These are phyloP conservation scores for Phytopythium mirpurense DNA, from an alignment of 352 stramenopile genomes.

Conservation along the genomic window DNA sequence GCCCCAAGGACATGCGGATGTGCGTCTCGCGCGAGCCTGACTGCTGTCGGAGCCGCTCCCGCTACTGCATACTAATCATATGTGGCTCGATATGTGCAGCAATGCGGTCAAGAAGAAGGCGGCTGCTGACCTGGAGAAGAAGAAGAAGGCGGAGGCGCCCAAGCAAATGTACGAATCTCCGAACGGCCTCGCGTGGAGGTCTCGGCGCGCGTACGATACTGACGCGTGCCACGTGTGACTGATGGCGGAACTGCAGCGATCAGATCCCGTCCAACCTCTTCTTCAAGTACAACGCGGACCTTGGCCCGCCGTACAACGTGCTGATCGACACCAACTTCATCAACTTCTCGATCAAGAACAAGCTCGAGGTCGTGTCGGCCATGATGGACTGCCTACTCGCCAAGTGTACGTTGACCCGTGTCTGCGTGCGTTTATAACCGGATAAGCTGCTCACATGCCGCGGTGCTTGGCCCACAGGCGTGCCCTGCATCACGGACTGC, in stretches of 20 bases:
- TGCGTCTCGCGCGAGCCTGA: conserved; percentile 35
- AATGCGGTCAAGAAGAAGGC: conserved; percentile 77
- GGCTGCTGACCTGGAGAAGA: conserved; percentile 79
- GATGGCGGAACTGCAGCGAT: conserved; percentile 51
- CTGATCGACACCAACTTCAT: conserved; percentile 99
- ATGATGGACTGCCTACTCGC: conserved; percentile 99
- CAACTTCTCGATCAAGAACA: conserved; percentile 99
- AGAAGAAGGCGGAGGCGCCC: conserved; percentile 86
- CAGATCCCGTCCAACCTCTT: conserved; percentile 98
- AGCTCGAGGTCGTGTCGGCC: conserved; percentile 97
- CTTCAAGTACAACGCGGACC: conserved; percentile 99
- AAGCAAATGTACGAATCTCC: conserved; percentile 86
- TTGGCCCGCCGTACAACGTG: conserved; percentile 98
- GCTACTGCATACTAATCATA: not conserved
- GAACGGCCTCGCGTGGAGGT: not conserved
- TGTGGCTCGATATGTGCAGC: conserved; percentile 18
- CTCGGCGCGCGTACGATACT: not conserved
- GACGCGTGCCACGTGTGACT: not conserved
- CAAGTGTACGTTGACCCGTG: conserved; percentile 86
- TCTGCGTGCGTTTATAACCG: not conserved
- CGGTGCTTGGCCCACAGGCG: conserved; percentile 27
- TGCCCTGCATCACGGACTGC: conserved; percentile 98
- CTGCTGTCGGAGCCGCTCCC: not conserved
- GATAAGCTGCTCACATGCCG: not conserved
- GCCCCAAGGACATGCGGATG: conserved; percentile 96